Conservation (phyloP, 495 filamentous ascomycete species). For the Penicillium canariense region DNA sequence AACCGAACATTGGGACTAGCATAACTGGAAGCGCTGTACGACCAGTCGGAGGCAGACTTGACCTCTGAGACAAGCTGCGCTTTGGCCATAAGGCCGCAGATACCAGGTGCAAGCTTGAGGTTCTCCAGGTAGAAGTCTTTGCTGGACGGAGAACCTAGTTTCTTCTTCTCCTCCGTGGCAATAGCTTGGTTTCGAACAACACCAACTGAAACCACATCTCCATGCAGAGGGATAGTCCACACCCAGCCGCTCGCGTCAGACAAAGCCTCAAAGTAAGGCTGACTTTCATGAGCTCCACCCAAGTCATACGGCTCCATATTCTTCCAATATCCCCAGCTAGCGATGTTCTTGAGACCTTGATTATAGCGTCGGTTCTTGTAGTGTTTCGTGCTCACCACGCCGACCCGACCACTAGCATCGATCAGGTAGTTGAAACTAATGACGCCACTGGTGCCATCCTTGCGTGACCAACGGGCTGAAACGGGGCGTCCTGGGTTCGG, state of each 20-base stretch:
- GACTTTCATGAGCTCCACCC: constrained; percentile 11
- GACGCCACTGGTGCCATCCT: constrained; percentile 38
- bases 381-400: constrained; percentile 37
- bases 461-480: constrained; percentile 43
- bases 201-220: constrained; percentile 34
- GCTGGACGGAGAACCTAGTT: constrained; percentile 13
- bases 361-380: constrained; percentile 37
- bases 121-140: constrained; percentile 40
- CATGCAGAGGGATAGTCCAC: constrained; percentile 34
- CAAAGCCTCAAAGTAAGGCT: constrained; percentile 40
- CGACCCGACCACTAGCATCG: constrained; percentile 38
- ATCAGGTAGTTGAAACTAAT: constrained; percentile 38
- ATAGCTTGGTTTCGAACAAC: constrained; percentile 35
- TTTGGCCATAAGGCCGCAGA: constrained; percentile 25
- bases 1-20: constrained; percentile 34
- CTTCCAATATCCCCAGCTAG: constrained; percentile 42
- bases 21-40: constrained; percentile 42
- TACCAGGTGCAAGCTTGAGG: constrained; percentile 28
- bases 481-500: constrained; percentile 41
- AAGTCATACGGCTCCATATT: constrained; percentile 18
- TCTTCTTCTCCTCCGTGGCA: constrained; percentile 27
- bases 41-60: constrained; percentile 43
- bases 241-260: constrained; percentile 38
- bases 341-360: constrained; percentile 37
- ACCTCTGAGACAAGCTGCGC: constrained; percentile 33